Conservation (phyloP, 2,329 filamentous ascomycete genomes). For the Nemania bipapillata region DNA sequence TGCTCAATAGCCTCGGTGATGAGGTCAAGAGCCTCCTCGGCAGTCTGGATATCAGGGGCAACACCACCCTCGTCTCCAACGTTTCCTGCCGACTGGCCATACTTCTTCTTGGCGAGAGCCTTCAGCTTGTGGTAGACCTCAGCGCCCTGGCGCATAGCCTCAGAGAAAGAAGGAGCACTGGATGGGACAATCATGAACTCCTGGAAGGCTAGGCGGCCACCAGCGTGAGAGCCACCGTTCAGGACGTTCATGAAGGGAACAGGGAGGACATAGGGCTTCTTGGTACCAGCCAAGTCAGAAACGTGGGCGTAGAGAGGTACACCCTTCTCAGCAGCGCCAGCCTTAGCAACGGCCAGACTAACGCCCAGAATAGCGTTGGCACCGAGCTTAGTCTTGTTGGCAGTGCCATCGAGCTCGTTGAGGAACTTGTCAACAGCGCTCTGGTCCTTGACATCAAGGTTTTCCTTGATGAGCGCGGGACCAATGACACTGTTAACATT, state of each 20-base stretch:
- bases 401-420: slow-evolving; percentile 82
- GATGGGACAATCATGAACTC: slow-evolving; percentile 95
- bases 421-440: slow-evolving; percentile 85
- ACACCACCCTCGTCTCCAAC: slow-evolving; percentile 99
- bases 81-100: slow-evolving; percentile 98
- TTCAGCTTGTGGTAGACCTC: slow-evolving; percentile 99
- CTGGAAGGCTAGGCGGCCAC: slow-evolving; percentile 94
- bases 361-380: slow-evolving; percentile 91
- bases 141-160: slow-evolving; percentile 94
- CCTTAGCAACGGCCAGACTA: slow-evolving; percentile 85
- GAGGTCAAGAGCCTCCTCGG: slow-evolving; percentile 95
- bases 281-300: slow-evolving; percentile 86
- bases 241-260: slow-evolving; percentile 95
- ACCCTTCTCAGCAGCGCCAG: slow-evolving; percentile 87
- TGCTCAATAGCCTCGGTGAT: slow-evolving; percentile 94
- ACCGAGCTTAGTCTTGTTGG: slow-evolving; percentile 88
- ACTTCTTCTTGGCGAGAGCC: slow-evolving; percentile 97
- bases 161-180: slow-evolving; percentile 88
- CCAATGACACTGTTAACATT: slow-evolving; percentile 87
- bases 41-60: slow-evolving; percentile 96
- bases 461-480: slow-evolving; percentile 83
- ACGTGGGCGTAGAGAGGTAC: slow-evolving; percentile 89
- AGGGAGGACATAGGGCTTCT: slow-evolving; percentile 90
- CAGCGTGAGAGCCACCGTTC: slow-evolving; percentile 93
- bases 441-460: slow-evolving; percentile 87